phyloP scores from a whole-genome alignment of 352 stramenopile genomes.

The Phytophthora ramorum region DNA sequence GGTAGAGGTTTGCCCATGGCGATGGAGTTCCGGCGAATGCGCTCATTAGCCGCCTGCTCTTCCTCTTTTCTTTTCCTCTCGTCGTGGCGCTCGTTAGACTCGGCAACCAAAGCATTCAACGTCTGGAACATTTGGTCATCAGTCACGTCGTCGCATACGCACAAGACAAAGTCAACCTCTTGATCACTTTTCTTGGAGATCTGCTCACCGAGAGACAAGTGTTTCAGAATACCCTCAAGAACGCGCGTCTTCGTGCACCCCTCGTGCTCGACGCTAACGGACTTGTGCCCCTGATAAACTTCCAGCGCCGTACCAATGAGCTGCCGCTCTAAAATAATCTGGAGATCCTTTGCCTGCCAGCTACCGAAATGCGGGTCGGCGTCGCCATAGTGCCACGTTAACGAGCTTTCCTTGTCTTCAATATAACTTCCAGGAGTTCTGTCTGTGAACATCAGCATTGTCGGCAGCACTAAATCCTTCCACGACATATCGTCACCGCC shows the following conservation, averaged over 20 bases:
- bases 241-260: constrained; percentile 82
- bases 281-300: constrained; percentile 87
- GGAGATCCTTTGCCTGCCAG: constrained; percentile 91
- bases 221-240: constrained; percentile 76
- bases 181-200: constrained; percentile 68
- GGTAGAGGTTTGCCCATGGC: constrained; percentile 13
- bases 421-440: constrained; percentile 83
- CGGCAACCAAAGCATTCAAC: constrained; percentile 73
- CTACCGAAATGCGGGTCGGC: constrained; percentile 86
- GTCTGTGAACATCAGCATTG: constrained; percentile 82
- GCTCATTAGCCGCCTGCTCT: constrained; percentile 38
- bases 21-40: constrained; percentile 41
- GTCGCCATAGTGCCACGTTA: constrained; percentile 91
- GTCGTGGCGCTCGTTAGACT: constrained; percentile 80
- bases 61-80: constrained; percentile 48
- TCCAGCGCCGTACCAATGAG: constrained; percentile 86
- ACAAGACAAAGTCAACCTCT: constrained; percentile 90
- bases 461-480: constrained; percentile 83
- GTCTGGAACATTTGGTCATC: constrained; percentile 94
- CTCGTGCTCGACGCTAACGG: constrained; percentile 84
- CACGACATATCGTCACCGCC: constrained; percentile 72
- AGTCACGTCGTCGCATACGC: constrained; percentile 88
- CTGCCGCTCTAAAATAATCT: constrained; percentile 89
- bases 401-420: constrained; percentile 85
- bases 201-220: constrained; percentile 72